Percentiles rank a stretch among this genome's conserved stretches.
Conservation (phyloP, 768 basidiomycete species). For the Podaxis carcinomalis region DNA sequence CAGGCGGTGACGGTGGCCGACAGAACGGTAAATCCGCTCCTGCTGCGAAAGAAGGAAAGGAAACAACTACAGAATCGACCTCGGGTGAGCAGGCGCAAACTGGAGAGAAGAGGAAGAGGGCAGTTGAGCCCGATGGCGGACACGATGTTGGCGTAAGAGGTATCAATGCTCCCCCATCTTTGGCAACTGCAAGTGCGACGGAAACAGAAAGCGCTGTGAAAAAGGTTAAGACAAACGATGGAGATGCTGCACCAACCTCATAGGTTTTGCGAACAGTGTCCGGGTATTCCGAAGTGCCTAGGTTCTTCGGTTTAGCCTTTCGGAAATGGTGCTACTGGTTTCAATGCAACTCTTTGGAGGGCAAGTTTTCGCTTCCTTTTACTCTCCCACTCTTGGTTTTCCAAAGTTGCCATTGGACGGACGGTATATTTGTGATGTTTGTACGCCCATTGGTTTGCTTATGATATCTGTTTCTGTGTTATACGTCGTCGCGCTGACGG, state of each 20-base stretch:
- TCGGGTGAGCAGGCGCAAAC: slow-evolving; percentile 35
- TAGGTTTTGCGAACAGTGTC: background rate
- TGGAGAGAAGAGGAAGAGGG: slow-evolving; percentile 77
- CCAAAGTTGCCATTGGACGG: background rate
- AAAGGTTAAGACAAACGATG: slow-evolving; percentile 40
- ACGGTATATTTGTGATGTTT: background rate
- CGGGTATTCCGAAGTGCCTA: background rate
- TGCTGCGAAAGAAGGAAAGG: slow-evolving; percentile 29
- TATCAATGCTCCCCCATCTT: slow-evolving; percentile 48
- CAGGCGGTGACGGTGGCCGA: slow-evolving; percentile 36
- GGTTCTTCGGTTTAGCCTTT: background rate
- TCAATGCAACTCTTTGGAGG: background rate
- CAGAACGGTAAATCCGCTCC: slow-evolving; percentile 30
- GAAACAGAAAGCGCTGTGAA: slow-evolving; percentile 26
- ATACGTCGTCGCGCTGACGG: background rate
- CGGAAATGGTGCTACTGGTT: background rate
- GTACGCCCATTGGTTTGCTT: background rate
- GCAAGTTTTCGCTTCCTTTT: background rate
- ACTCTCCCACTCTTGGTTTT: background rate
- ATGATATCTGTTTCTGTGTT: background rate
- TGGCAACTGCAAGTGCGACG: slow-evolving; percentile 23
- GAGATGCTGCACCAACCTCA: slow-evolving; percentile 13
- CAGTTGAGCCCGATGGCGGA: slow-evolving; percentile 75
- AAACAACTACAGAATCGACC: slow-evolving; percentile 14
- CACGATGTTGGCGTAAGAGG: slow-evolving; percentile 66